Evolutionary conservation across 306 rosid species (phyloP).

Genomic region (Mucuna pruriens): DNA sequence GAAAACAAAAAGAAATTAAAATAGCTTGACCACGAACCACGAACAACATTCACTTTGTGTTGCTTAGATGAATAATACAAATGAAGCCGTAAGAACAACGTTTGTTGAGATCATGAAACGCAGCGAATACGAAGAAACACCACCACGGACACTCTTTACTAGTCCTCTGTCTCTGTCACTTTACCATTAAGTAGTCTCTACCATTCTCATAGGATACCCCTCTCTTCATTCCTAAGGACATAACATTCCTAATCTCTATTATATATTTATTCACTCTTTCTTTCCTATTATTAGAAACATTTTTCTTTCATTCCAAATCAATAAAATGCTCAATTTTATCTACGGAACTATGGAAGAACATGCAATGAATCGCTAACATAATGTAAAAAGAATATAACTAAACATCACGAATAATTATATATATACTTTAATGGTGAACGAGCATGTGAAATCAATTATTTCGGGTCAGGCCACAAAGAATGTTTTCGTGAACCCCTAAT

Average conservation of each 20-base stretch:
- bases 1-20: conserved; percentile 1
- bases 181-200: conserved; percentile 27
- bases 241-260: background rate
- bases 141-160: conserved; percentile 14
- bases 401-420: background rate
- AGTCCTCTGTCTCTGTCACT: conserved; percentile 41
- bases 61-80: conserved; percentile 11
- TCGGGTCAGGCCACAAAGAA: background rate
- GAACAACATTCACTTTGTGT: conserved; percentile 24
- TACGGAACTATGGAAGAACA: background rate
- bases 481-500: background rate
- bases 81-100: conserved; percentile 40
- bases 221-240: background rate
- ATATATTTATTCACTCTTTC: background rate
- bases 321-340: background rate
- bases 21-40: conserved; percentile 14
- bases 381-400: background rate
- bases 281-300: background rate
- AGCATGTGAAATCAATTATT: background rate
- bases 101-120: conserved; percentile 24
- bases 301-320: background rate
- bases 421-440: background rate
- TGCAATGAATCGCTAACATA: background rate
- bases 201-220: too few relatives aligned
- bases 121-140: conserved; percentile 26